Conservation (phyloP, 164 flowering plant genomes). For the Cinnamomum chago region DNA sequence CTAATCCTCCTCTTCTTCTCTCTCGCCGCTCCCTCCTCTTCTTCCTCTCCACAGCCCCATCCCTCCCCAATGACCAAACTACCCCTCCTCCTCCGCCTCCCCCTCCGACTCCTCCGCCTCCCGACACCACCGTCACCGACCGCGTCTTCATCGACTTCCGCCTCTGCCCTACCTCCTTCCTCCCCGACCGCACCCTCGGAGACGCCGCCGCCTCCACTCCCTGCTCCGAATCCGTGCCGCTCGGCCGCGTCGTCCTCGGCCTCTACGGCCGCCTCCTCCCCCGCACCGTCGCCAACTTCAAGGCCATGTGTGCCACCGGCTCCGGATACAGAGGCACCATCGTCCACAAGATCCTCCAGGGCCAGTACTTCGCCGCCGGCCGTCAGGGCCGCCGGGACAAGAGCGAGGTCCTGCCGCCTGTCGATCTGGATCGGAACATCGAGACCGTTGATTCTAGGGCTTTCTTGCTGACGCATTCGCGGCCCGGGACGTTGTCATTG, state of each 20-base stretch:
- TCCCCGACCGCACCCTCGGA: constrained; percentile 46
- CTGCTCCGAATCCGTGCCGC: constrained; percentile 57
- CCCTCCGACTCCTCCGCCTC: constrained; percentile 30
- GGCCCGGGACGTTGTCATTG: constrained; percentile 67
- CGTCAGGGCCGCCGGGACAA: constrained; percentile 67
- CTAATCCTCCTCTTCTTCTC: constrained; percentile 9
- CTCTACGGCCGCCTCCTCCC: constrained; percentile 85
- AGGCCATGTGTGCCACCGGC: constrained; percentile 54
- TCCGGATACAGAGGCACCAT: constrained; percentile 70
- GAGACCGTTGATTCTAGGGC: constrained; percentile 66
- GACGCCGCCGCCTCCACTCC: constrained; percentile 24
- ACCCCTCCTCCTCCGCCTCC: constrained; percentile 20
- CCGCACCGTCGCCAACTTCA: constrained; percentile 78
- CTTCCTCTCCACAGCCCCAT: constrained; percentile 15
- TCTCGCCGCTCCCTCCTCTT: constrained; percentile 30
- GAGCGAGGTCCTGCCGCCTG: constrained; percentile 61
- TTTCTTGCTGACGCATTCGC: constrained; percentile 56
- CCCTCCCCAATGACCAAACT: constrained; percentile 13
- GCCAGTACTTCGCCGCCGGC: constrained; percentile 78
- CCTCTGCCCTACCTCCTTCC: constrained; percentile 72
- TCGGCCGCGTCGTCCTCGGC: constrained; percentile 89
- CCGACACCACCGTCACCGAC: constrained; percentile 88
- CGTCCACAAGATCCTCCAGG: constrained; percentile 82
- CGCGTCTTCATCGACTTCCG: constrained; percentile 82
- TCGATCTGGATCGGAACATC: constrained; percentile 44